Evolutionary conservation across 2,329 filamentous ascomycete genomes (phyloP).

Genomic region (Penicillium freii): DNA sequence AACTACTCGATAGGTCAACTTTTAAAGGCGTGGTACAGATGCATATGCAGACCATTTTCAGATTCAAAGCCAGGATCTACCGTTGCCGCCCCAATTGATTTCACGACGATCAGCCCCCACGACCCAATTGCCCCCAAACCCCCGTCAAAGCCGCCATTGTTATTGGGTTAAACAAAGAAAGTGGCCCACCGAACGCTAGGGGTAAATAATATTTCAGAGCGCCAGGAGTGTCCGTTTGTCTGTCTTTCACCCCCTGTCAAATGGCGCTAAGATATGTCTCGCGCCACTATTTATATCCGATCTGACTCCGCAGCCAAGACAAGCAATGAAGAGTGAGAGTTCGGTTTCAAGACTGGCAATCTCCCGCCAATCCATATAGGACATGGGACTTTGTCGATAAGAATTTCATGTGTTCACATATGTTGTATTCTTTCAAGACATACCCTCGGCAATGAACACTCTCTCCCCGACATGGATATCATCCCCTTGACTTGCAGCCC

Average conservation of each 20-base stretch:
- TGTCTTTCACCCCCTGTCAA: conserved; percentile 5
- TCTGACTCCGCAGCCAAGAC: conserved; percentile 17
- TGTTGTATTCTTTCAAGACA: not conserved
- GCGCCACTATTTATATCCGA: conserved; percentile 26
- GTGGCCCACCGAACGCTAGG: conserved; percentile 17
- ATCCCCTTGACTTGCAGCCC: conserved; percentile 20
- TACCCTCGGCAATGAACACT: not conserved
- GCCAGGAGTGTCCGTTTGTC: conserved; percentile 8
- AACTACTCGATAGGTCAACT: not conserved
- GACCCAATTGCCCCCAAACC: conserved; percentile 11
- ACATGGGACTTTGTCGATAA: not conserved
- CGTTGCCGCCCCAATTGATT: conserved; percentile 20
- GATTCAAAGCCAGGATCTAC: conserved; percentile 17
- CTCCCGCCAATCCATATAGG: conserved; percentile 7
- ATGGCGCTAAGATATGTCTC: conserved; percentile 16
- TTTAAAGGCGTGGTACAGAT: not conserved
- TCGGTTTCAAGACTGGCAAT: conserved; percentile 9
- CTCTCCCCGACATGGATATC: not conserved
- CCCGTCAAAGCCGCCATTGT: conserved; percentile 11
- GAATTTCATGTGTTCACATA: not conserved
- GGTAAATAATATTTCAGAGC: conserved; percentile 18
- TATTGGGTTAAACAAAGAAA: conserved; percentile 16
- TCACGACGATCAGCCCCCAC: conserved; percentile 20
- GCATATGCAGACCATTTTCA: conserved; percentile 8
- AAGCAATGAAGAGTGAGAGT: conserved; percentile 4